Evolutionary conservation across 192 early-diverging fungal species (phyloP), one percentile per base, ranked within the genome.

Genomic region (Coemansia reversa): DNA sequence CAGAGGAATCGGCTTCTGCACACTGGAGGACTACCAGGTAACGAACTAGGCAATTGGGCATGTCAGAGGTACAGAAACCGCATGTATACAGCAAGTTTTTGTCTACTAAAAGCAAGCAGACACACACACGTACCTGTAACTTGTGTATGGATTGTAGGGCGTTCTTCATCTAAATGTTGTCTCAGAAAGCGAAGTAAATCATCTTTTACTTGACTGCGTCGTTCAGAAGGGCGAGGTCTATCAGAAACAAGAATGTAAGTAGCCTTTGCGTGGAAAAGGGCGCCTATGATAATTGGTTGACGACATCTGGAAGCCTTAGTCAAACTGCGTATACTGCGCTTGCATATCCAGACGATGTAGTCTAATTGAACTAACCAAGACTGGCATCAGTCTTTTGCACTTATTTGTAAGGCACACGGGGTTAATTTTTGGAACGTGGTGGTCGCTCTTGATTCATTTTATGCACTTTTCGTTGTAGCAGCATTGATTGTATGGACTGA

Each of bases 401-500:
- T 39, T 39, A 11, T 29, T 55, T 27, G 54, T 55, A 55, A 55
- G 8, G 25, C 27, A 19, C 29, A 27, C 12, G 54, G 54, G 35
- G 35, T 39, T 19, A 29, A 28, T n/a, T 55, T 55, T 9, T 32
- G 32, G 28, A 16, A 27, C 20, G 24, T 19, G 18, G 32, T 47
- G 48, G 22, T 32, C 24, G 25, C 28, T 8, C 24, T 62, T 30
- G 5, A n/a, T 50, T 23, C 52, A 20, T 35, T 47, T 51, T 64
- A 35, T 65, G 48, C 53, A 20, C 32, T 27, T 23, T 56, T 32
- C 42, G 52, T 63, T 59, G 66, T 86, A 92, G 94, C 91, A 24
- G 96, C 96, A 29, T 75, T 95, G 62, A 93, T 98, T 82, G 89
- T 95, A n/a, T 98, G 96, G 94, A 85, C 79, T 28, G 79, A 81